A percentile compares a stretch with the other conserved stretches of the same genome.
These are phyloP conservation scores for Aphanomyces astaci DNA, from an alignment of 352 stramenopile species.

Conservation along the genomic window DNA sequence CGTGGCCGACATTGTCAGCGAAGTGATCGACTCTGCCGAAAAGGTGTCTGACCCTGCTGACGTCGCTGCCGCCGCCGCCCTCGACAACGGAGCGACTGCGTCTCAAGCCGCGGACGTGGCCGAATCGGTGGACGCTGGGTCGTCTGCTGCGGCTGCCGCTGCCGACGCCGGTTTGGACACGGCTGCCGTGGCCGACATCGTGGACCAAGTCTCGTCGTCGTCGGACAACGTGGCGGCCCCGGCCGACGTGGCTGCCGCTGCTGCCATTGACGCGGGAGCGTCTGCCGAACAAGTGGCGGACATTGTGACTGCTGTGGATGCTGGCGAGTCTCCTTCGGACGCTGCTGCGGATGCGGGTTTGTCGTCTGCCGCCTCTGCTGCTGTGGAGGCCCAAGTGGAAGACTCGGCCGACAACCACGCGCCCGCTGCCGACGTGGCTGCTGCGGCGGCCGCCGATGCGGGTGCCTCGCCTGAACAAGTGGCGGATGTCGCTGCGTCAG, in stretches of 20 bases:
- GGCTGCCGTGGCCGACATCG: neutral
- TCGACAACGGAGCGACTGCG: no score
- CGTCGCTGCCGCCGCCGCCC: no score
- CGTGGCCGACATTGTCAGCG: no score
- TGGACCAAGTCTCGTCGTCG: neutral
- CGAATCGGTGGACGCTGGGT: no score
- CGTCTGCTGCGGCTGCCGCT: neutral
- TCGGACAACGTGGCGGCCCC: neutral
- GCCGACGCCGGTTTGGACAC: neutral
- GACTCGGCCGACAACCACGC: neutral
- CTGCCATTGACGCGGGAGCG: neutral
- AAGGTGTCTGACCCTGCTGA: no score
- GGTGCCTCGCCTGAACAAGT: neutral
- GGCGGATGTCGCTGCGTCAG: neutral
- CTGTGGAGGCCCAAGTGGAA: neutral
- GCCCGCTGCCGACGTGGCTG: neutral
- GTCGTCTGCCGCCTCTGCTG: neutral
- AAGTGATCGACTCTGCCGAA: no score
- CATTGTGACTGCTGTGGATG: neutral
- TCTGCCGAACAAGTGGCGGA: neutral
- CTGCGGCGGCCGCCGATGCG: neutral
- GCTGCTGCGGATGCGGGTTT: neutral
- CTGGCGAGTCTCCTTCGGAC: neutral
- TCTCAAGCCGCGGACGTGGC: no score
- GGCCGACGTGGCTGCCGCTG: neutral